A percentile compares a stretch with the other conserved stretches of the same genome.
Evolutionary conservation across 768 basidiomycete genomes (phyloP).

Genomic region (Tephrocybe sp.): DNA sequence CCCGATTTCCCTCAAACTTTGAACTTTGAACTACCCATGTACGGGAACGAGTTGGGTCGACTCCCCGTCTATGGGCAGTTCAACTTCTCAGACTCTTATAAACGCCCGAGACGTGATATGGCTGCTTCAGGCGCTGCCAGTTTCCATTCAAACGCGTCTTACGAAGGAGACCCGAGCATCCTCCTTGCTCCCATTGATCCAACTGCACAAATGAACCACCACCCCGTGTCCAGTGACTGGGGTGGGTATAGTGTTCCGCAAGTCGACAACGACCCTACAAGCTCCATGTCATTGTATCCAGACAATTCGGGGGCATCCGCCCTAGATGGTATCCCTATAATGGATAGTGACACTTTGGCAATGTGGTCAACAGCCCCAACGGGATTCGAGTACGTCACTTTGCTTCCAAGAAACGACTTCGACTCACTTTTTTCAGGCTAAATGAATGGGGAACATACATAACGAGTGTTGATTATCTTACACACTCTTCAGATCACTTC

Average conservation of each 20-base stretch:
- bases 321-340: constrained; percentile 24
- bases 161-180: background rate
- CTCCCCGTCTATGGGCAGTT: constrained; percentile 49
- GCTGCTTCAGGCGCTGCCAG: background rate
- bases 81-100: constrained; percentile 31
- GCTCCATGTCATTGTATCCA: background rate
- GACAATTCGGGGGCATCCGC: background rate
- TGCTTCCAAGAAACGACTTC: background rate
- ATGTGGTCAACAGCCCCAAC: constrained; percentile 67
- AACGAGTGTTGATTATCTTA: constrained; percentile 34
- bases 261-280: background rate
- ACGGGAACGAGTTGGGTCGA: constrained; percentile 57
- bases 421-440: constrained; percentile 24
- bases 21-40: constrained; percentile 48
- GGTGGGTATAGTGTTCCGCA: background rate
- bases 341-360: constrained; percentile 51
- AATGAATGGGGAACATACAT: constrained; percentile 46
- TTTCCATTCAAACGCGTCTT: background rate
- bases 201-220: background rate
- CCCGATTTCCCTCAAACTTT: constrained; percentile 7
- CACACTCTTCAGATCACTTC: constrained; percentile 17
- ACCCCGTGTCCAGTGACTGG: background rate
- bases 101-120: constrained; percentile 8
- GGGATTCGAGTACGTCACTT: constrained; percentile 53
- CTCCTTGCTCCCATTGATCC: background rate